These are phyloP conservation scores for Cercospora sp. DNA, from an alignment of 2,329 filamentous ascomycete species.

Conservation along the genomic window DNA sequence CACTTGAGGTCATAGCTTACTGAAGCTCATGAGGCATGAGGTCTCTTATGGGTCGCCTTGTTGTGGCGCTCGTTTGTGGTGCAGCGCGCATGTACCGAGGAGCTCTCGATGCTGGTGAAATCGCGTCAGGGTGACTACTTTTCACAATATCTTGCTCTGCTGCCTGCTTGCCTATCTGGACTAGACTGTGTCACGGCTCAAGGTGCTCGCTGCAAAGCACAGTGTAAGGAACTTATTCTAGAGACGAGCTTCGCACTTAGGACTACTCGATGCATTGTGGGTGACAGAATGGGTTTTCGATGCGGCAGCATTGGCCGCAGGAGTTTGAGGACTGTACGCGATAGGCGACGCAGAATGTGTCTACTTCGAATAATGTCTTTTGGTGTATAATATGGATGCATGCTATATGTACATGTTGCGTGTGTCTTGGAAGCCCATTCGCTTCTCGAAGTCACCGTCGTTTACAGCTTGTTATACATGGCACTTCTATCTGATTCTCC, in stretches of 20 bases:
- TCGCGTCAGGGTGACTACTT: neutral
- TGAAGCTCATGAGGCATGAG: conserved; percentile 10
- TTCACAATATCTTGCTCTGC: neutral
- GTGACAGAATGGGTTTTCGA: neutral
- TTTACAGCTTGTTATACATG: neutral
- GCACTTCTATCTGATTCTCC: neutral
- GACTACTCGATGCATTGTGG: neutral
- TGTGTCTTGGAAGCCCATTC: neutral
- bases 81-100: neutral
- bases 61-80: conserved; percentile 9
- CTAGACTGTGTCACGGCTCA: neutral
- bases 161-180: neutral
- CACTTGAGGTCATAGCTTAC: conserved; percentile 3
- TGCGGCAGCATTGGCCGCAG: neutral
- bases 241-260: neutral
- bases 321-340: conserved; percentile 1
- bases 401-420: neutral
- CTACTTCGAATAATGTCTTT: conserved; percentile 6
- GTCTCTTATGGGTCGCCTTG: conserved; percentile 10
- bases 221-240: neutral
- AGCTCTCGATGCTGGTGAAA: conserved; percentile 6
- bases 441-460: neutral
- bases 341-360: neutral
- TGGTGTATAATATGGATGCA: conserved; percentile 1
- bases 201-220: neutral